These are phyloP conservation scores for Lichtheimia hyalospora DNA, from an alignment of 371 early-diverging fungal genomes.

Conservation along the genomic window DNA sequence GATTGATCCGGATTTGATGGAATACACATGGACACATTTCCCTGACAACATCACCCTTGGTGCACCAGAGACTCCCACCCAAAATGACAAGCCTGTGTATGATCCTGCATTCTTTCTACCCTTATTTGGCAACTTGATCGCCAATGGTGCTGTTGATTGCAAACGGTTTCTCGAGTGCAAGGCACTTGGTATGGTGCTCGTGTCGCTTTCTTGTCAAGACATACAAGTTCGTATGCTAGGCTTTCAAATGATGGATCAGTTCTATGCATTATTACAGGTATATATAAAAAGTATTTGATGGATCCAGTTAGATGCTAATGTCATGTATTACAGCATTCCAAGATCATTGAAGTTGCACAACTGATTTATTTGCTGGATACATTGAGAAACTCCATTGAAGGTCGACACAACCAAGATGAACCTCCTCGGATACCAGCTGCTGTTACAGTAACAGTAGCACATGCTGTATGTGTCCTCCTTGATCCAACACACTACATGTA, in stretches of 20 bases:
- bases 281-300: background rate
- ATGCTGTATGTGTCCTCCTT: slow-evolving; percentile 59
- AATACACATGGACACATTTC: slow-evolving; percentile 60
- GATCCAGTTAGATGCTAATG: background rate
- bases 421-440: slow-evolving; percentile 66
- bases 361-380: slow-evolving; percentile 63
- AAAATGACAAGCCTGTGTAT: slow-evolving; percentile 34
- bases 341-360: slow-evolving; percentile 66
- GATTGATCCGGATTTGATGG: slow-evolving; percentile 69
- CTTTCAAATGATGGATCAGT: slow-evolving; percentile 68
- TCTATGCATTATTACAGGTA: slow-evolving; percentile 61
- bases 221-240: slow-evolving; percentile 58
- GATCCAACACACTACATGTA: slow-evolving; percentile 79
- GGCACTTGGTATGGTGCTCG: slow-evolving; percentile 65
- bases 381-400: slow-evolving; percentile 67
- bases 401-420: slow-evolving; percentile 37
- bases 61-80: slow-evolving; percentile 13
- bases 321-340: slow-evolving; percentile 23
- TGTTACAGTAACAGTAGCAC: slow-evolving; percentile 68
- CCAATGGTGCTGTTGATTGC: slow-evolving; percentile 58
- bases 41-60: slow-evolving; percentile 35
- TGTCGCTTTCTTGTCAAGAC: slow-evolving; percentile 58
- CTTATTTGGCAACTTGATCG: slow-evolving; percentile 61
- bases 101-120: slow-evolving; percentile 76
- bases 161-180: slow-evolving; percentile 70